Evolutionary conservation across 2,329 filamentous ascomycete species (phyloP), one percentile per base, ranked within the genome.

Genomic region (Trichoderma koningiopsis): DNA sequence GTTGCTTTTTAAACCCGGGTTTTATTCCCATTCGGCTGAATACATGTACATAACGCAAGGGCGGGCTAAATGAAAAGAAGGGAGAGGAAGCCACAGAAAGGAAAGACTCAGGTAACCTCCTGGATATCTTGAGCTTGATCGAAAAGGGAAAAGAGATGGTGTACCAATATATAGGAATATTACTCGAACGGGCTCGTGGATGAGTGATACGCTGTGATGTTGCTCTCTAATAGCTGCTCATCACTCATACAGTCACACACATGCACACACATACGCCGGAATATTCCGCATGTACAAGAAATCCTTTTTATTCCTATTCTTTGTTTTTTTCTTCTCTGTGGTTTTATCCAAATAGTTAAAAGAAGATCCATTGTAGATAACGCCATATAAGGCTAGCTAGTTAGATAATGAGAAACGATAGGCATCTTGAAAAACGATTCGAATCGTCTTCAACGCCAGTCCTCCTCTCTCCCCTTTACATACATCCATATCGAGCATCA

Each of bases 401-500:
- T 4, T 43, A 10, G 29, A 56, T 22, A 13, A 24, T 13, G n/a
- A 4, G 19, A n/a, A 31, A 31, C 33, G 5, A n/a, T 29, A 3
- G 47, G 10, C 29, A 27, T 61, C 6, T 13, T 22, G 47, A 29
- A 40, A 40, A n/a, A 47, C 40, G 7, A 5, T 43, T 43, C 19
- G 29, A 31, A 14, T 11, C 37, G 22, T 40, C 22, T 43, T 64
- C 47, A 22, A 13, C 47, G n/a, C 27, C 22, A 7, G 31, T 47
- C 40, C 22, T 8, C 27, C 8, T 33, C 8, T 33, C 5, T 24
- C 19, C 40, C 53, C 63, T 63, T 67, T 67, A 57, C 63, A 67
- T 67, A 59, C 53, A 59, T 8, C 37, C 37, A 43, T 43, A 19
- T 49, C 35, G 53, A 66, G 35, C 52, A 57, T 47, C 52, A 47